phyloP scores from a whole-genome alignment of 345 rosid species.

The Sisymbrium irio region DNA sequence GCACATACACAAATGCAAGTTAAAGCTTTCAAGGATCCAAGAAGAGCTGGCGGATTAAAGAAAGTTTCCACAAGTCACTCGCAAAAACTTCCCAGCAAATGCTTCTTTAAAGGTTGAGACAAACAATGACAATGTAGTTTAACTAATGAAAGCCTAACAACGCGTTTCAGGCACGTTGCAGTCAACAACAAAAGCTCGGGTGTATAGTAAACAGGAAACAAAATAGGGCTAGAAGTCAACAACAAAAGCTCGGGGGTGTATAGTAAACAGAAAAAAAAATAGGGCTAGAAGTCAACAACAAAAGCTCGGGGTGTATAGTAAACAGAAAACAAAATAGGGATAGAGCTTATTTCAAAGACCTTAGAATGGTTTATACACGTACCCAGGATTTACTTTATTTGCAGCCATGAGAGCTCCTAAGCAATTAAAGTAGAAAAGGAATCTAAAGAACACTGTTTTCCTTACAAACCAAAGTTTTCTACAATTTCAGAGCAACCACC shows the following conservation, averaged over 20 bases:
- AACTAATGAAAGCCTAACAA: slow-evolving; percentile 9
- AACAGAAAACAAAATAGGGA: background rate
- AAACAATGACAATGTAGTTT: background rate
- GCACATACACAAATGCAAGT: background rate
- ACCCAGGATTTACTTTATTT: background rate
- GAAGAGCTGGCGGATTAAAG: background rate
- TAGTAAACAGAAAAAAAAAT: background rate
- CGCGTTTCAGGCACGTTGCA: background rate
- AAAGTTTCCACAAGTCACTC: background rate
- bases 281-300: background rate
- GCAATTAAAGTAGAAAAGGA: background rate
- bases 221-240: background rate
- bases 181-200: background rate
- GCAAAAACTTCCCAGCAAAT: background rate
- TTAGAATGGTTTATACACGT: background rate
- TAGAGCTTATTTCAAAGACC: background rate
- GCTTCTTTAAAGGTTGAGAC: background rate
- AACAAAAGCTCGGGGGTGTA: background rate
- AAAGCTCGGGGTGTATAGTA: background rate
- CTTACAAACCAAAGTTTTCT: background rate
- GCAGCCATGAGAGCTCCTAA: background rate
- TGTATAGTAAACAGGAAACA: background rate
- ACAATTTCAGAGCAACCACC: background rate
- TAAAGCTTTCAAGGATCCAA: slow-evolving; percentile 5
- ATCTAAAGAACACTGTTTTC: background rate